Evolutionary conservation across 768 basidiomycete species (phyloP).

Genomic region (Tylopilus sp.): DNA sequence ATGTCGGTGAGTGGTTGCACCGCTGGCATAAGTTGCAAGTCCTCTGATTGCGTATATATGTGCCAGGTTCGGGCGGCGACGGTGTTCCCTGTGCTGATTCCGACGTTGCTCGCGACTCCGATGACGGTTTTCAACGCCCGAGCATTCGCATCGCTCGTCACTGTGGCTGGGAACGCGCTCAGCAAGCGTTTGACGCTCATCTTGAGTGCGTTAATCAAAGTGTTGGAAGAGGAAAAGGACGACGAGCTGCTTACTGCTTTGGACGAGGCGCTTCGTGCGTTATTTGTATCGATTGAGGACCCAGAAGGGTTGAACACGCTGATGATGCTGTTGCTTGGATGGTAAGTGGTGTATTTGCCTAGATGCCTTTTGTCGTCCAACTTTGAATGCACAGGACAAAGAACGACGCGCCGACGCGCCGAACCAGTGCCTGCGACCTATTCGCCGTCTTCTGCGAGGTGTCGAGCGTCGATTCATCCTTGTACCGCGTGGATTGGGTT

Average conservation of each 20-base stretch:
- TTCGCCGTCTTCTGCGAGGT: slow-evolving; percentile 83
- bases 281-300: slow-evolving; percentile 79
- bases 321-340: slow-evolving; percentile 85
- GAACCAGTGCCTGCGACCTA: slow-evolving; percentile 74
- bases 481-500: slow-evolving; percentile 94
- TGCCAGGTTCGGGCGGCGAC: slow-evolving; percentile 84
- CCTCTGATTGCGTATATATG: background rate
- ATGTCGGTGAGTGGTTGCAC: slow-evolving; percentile 64
- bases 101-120: slow-evolving; percentile 83
- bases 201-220: slow-evolving; percentile 74
- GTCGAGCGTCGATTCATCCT: slow-evolving; percentile 72
- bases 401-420: slow-evolving; percentile 61
- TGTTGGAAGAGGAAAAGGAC: slow-evolving; percentile 63
- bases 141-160: slow-evolving; percentile 85
- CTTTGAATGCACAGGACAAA: slow-evolving; percentile 59
- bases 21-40: background rate
- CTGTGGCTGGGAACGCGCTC: slow-evolving; percentile 88
- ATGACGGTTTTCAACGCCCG: slow-evolving; percentile 95
- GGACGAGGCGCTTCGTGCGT: slow-evolving; percentile 67
- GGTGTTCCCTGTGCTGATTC: slow-evolving; percentile 96
- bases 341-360: slow-evolving; percentile 41
- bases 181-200: slow-evolving; percentile 81
- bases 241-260: slow-evolving; percentile 71
- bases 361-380: slow-evolving; percentile 23
- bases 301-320: slow-evolving; percentile 85